Conservation (phyloP, 2,329 filamentous ascomycete genomes). For the Raffaelea albimanens region DNA sequence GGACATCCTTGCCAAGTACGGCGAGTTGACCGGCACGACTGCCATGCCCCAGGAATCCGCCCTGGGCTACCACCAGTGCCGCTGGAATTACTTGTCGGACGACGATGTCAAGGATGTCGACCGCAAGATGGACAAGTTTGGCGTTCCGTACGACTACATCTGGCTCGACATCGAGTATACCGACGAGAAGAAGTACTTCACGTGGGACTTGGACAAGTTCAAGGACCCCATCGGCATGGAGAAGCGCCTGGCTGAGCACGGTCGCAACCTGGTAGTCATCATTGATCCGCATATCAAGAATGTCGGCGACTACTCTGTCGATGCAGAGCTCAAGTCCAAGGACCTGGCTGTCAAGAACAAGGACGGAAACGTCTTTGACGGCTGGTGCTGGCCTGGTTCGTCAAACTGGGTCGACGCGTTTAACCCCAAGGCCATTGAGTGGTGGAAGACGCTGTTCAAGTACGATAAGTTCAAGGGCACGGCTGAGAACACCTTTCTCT, state of each 20-base stretch:
- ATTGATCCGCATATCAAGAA: slow-evolving; percentile 99
- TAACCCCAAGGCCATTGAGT: slow-evolving; percentile 80
- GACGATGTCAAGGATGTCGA: slow-evolving; percentile 97
- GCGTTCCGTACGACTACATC: slow-evolving; percentile 96
- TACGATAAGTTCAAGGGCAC: slow-evolving; percentile 84
- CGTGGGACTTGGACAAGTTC: slow-evolving; percentile 88
- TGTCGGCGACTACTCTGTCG: slow-evolving; percentile 63
- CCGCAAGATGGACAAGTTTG: slow-evolving; percentile 87
- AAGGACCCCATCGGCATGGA: slow-evolving; percentile 79
- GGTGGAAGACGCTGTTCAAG: slow-evolving; percentile 86
- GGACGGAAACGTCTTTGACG: slow-evolving; percentile 79
- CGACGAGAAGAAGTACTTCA: slow-evolving; percentile 96
- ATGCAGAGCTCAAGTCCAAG: slow-evolving; percentile 74
- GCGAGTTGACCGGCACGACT: slow-evolving; percentile 83
- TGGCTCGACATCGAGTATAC: slow-evolving; percentile 99
- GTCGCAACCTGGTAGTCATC: slow-evolving; percentile 85
- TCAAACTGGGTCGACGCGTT: slow-evolving; percentile 96
- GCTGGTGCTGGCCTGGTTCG: slow-evolving; percentile 97
- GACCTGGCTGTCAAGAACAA: slow-evolving; percentile 83
- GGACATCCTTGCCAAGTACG: slow-evolving; percentile 73
- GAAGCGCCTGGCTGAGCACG: slow-evolving; percentile 73
- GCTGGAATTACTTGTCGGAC: slow-evolving; percentile 97
- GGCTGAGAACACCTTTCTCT: slow-evolving; percentile 79
- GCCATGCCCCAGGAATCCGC: slow-evolving; percentile 87
- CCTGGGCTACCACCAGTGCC: slow-evolving; percentile 91